These are phyloP conservation scores for Penicillium canescens DNA, from an alignment of 495 filamentous ascomycete species.

Conservation along the genomic window DNA sequence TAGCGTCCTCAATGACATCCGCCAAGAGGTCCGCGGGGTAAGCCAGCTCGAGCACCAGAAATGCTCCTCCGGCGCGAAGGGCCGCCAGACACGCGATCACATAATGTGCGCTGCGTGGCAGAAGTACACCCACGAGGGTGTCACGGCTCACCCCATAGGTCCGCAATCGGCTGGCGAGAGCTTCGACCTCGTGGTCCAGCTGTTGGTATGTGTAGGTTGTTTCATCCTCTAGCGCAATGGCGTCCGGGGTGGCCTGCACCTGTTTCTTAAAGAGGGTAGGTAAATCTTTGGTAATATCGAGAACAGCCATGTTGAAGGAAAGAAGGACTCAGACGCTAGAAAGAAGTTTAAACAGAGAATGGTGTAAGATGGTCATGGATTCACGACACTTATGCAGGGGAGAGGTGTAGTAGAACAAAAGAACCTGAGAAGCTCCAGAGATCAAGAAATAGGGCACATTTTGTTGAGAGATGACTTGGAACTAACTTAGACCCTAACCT, in stretches of 20 bases:
- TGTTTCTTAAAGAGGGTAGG: conserved; percentile 60
- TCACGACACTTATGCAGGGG: neutral
- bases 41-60: conserved; percentile 67
- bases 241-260: conserved; percentile 57
- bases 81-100: conserved; percentile 69
- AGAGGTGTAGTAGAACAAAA: no score
- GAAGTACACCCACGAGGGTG: conserved; percentile 61
- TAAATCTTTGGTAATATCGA: conserved; percentile 64
- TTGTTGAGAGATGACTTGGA: no score
- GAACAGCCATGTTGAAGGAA: conserved; percentile 44
- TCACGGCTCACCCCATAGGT: conserved; percentile 61
- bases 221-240: conserved; percentile 62
- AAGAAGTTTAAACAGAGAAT: neutral
- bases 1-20: conserved; percentile 67
- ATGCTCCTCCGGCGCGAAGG: conserved; percentile 67
- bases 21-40: conserved; percentile 64
- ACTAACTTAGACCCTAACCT: no score
- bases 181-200: conserved; percentile 57
- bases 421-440: no score
- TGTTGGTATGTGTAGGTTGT: conserved; percentile 59
- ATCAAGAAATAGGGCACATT: no score
- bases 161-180: conserved; percentile 54
- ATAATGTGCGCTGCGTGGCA: conserved; percentile 67
- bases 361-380: neutral
- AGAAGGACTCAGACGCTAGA: neutral